Conservation (phyloP, 257 asterid species). For the Cruciata laevipes region DNA sequence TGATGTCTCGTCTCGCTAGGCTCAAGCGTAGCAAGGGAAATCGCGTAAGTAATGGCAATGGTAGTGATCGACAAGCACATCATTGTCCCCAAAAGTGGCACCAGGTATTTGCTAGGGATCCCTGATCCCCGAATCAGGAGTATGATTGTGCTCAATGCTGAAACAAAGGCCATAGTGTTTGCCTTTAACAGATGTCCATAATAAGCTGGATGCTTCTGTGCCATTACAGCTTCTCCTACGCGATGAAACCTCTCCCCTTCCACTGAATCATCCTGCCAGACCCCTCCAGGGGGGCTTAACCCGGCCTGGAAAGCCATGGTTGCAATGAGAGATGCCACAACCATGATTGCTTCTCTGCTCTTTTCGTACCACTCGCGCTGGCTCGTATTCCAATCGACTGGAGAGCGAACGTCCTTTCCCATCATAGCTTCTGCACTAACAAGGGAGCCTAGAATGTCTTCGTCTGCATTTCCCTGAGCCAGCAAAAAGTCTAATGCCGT, state of each 20-base stretch:
- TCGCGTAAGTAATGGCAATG: constrained; percentile 34
- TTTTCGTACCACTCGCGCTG: constrained; percentile 11
- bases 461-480: background rate
- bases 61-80: constrained; percentile 48
- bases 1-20: constrained; percentile 22
- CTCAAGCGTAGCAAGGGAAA: constrained; percentile 25
- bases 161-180: constrained; percentile 39
- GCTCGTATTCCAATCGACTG: background rate
- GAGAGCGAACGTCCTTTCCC: background rate
- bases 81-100: constrained; percentile 45
- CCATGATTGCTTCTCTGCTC: constrained; percentile 10
- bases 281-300: constrained; percentile 21
- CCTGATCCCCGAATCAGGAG: constrained; percentile 53
- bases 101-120: constrained; percentile 22
- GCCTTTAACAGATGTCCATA: constrained; percentile 26
- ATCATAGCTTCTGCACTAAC: background rate
- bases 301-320: constrained; percentile 25
- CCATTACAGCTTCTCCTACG: constrained; percentile 48
- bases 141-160: constrained; percentile 23
- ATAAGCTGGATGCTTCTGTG: constrained; percentile 20
- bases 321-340: constrained; percentile 15
- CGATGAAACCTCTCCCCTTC: constrained; percentile 9
- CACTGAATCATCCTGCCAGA: constrained; percentile 14
- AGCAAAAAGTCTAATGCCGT: constrained; percentile 8
- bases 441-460: constrained; percentile 6